Percentiles rank a stretch among this genome's conserved stretches.
phyloP scores from a whole-genome alignment of 2,329 filamentous ascomycete species.

The Fusarium sp. region DNA sequence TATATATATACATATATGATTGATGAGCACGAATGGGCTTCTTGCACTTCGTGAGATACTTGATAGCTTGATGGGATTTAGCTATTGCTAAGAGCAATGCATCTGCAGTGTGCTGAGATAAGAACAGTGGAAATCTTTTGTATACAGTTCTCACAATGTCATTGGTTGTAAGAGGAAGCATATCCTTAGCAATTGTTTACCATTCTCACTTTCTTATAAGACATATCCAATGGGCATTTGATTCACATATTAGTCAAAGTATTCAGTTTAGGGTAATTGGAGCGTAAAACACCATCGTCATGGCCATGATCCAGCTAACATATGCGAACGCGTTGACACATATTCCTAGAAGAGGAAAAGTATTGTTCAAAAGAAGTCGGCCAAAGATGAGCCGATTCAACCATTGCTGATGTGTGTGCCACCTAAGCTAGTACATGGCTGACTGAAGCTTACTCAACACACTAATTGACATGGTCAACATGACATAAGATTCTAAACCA shows the following conservation, averaged over 20 bases:
- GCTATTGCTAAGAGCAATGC: neutral
- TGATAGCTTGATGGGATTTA: neutral
- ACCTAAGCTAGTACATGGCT: conserved; percentile 13
- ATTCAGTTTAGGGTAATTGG: neutral
- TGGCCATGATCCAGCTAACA: neutral
- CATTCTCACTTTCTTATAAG: neutral
- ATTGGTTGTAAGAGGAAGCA: neutral
- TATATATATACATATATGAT: neutral
- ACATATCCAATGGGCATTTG: neutral
- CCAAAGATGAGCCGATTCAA: neutral
- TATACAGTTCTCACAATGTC: neutral
- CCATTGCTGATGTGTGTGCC: neutral
- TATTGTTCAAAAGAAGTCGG: neutral
- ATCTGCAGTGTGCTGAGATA: neutral
- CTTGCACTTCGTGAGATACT: neutral
- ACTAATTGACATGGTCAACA: conserved; percentile 10
- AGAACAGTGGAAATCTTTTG: neutral
- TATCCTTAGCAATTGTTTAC: neutral
- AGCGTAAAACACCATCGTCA: neutral
- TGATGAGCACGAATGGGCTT: neutral
- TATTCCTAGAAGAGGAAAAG: neutral
- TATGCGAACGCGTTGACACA: neutral
- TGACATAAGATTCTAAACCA: conserved; percentile 3
- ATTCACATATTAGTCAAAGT: neutral
- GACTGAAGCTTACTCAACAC: conserved; percentile 29